Conservation (phyloP, 1,284 basidiomycete species). For the Somion occarium region DNA sequence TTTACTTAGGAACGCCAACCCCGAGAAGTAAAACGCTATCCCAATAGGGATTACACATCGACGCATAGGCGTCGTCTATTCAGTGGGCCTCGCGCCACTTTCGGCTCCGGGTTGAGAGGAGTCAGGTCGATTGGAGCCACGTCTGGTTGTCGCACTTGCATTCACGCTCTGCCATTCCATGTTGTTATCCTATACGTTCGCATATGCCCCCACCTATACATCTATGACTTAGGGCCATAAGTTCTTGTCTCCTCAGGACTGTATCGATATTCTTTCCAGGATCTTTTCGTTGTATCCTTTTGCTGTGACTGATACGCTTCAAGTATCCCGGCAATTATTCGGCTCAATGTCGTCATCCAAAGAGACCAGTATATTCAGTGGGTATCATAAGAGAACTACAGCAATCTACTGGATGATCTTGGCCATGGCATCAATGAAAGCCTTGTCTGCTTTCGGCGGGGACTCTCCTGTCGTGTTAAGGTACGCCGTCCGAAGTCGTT, state of each 20-base stretch:
- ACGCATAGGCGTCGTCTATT: constrained; percentile 11
- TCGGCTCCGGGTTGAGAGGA: constrained; percentile 11
- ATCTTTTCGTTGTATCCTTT: background rate
- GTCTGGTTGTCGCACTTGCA: constrained; percentile 10
- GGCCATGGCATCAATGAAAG: constrained; percentile 22
- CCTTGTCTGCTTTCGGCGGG: constrained; percentile 20
- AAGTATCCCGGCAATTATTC: background rate
- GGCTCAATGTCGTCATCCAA: too few species aligned
- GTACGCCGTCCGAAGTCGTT: constrained; percentile 59
- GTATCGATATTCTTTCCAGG: constrained; percentile 1
- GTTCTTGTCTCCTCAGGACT: background rate
- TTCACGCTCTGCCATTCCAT: constrained; percentile 16
- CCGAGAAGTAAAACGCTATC: constrained; percentile 62
- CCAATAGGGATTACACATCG: constrained; percentile 3
- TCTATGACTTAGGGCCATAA: constrained; percentile 5
- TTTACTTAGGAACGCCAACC: constrained; percentile 70
- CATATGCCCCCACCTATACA: constrained; percentile 4
- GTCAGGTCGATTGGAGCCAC: constrained; percentile 9
- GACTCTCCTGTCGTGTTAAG: constrained; percentile 26
- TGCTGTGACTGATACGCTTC: background rate
- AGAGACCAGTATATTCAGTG: background rate
- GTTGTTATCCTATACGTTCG: constrained; percentile 12
- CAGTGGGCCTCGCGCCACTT: constrained; percentile 8
- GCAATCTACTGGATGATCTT: constrained; percentile 15
- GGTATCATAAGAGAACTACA: background rate